Percentiles rank a stretch among this genome's conserved stretches.
phyloP scores from a whole-genome alignment of 2,329 filamentous ascomycete genomes.

The Colletotrichum ledebouriae region DNA sequence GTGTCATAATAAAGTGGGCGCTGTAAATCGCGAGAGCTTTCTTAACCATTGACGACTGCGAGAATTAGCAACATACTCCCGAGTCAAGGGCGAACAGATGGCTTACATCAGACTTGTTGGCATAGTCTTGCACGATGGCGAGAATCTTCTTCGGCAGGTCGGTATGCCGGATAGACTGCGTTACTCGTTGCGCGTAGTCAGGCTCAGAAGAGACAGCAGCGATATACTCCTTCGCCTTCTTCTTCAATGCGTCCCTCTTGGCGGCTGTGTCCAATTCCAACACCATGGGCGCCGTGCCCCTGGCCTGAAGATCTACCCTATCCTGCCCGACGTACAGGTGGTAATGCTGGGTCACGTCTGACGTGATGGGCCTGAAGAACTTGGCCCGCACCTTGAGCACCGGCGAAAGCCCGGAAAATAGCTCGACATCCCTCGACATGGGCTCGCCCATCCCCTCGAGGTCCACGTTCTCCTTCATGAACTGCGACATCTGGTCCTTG shows the following conservation, averaged over 20 bases:
- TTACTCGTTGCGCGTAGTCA: constrained; percentile 63
- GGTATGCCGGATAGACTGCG: constrained; percentile 60
- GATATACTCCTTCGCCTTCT: constrained; percentile 62
- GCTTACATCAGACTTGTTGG: constrained; percentile 59
- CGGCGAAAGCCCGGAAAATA: constrained; percentile 64
- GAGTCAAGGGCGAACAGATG: neutral
- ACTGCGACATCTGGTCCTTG: constrained; percentile 63
- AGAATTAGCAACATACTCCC: neutral
- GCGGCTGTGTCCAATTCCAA: constrained; percentile 58
- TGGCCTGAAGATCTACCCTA: constrained; percentile 56
- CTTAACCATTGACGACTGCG: constrained; percentile 63
- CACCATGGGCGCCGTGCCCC: constrained; percentile 63
- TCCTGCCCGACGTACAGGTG: constrained; percentile 57
- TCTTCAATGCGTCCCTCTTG: constrained; percentile 61
- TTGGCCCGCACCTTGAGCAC: constrained; percentile 63
- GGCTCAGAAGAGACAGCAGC: constrained; percentile 63
- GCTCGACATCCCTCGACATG: constrained; percentile 56
- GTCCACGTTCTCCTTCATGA: constrained; percentile 64
- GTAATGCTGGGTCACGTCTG: constrained; percentile 65
- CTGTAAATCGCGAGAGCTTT: constrained; percentile 67
- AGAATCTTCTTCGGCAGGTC: constrained; percentile 62
- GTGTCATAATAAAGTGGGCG: constrained; percentile 69
- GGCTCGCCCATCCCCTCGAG: constrained; percentile 56
- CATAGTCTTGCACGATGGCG: constrained; percentile 62
- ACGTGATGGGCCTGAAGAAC: constrained; percentile 64